phyloP scores from a whole-genome alignment of 345 rosid species.

The Corchorus capsularis region DNA sequence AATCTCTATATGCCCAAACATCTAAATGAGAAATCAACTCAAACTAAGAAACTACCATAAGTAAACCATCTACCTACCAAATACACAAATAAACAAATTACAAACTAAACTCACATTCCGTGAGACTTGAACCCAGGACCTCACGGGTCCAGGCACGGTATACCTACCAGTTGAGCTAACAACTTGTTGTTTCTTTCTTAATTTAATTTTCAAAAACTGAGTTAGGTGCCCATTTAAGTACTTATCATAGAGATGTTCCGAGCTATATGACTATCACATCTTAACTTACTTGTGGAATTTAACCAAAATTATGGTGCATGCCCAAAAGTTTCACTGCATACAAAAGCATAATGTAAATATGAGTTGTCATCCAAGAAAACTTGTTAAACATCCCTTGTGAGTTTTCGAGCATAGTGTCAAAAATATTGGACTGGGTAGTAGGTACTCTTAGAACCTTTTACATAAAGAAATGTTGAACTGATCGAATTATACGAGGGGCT shows the following conservation, averaged over 20 bases:
- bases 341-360: neutral
- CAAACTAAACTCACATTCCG: no score
- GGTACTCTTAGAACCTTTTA: neutral
- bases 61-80: no score
- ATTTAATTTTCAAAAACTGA: conserved; percentile 5
- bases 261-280: neutral
- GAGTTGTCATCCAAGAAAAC: conserved; percentile 4
- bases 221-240: conserved; percentile 13
- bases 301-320: conserved; percentile 8
- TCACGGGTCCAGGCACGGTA: no score
- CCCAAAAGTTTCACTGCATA: neutral
- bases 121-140: no score
- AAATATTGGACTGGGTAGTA: no score
- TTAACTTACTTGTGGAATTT: neutral
- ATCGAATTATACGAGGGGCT: neutral
- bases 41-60: no score
- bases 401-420: neutral
- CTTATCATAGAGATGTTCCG: neutral
- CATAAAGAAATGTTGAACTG: neutral
- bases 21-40: no score
- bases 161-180: no score
- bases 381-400: neutral
- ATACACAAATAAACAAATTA: no score
- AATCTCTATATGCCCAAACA: no score
- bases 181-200: no score